These are phyloP conservation scores for Neonectria punicea DNA, from an alignment of 2,329 filamentous ascomycete genomes.

Conservation along the genomic window DNA sequence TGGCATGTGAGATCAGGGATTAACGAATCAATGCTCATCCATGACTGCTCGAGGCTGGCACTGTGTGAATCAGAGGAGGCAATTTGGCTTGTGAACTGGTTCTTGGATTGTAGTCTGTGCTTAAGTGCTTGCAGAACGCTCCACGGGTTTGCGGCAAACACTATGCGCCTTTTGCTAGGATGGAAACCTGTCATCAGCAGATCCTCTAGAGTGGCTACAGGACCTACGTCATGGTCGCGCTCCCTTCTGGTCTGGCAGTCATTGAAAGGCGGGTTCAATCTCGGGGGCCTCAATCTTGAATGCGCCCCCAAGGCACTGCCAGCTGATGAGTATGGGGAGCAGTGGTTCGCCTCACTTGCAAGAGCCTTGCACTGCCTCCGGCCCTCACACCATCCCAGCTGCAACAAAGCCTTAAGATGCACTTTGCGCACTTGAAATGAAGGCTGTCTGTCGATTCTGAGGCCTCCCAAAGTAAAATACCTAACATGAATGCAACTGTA, in stretches of 20 bases:
- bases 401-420: background rate
- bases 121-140: constrained; percentile 5
- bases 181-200: no score
- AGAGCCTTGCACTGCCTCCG: background rate
- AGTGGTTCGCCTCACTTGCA: background rate
- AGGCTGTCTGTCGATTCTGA: background rate
- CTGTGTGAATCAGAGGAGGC: no score
- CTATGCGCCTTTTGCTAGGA: no score
- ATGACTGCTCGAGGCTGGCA: no score
- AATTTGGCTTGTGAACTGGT: no score
- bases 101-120: background rate
- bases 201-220: background rate
- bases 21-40: no score
- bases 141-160: background rate
- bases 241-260: no score
- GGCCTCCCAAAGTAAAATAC: background rate
- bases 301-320: background rate
- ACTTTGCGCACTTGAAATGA: background rate
- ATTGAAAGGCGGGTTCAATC: background rate
- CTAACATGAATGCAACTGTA: background rate
- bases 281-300: background rate
- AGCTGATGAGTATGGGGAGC: background rate
- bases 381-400: background rate
- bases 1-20: no score
- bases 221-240: background rate